Evolutionary conservation across 2,329 filamentous ascomycete genomes (phyloP), one percentile per base, ranked within the genome.

Genomic region (Zymoseptoria tritici): DNA sequence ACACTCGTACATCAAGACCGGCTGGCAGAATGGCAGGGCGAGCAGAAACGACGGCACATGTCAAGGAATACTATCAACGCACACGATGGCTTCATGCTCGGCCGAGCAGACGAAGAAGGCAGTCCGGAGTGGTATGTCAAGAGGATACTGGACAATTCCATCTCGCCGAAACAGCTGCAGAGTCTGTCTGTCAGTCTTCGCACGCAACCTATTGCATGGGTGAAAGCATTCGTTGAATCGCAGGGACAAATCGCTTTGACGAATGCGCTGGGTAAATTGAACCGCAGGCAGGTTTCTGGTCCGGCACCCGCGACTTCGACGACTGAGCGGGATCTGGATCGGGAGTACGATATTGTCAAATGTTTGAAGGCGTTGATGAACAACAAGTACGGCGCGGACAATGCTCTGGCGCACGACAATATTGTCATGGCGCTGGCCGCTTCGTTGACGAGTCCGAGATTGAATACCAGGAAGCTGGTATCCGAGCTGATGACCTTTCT

Each of bases 71-170:
- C 88, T 5, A 76, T 78, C 24, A 86, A 86, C 64, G 85, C 86
- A 66, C 80, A 81, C 57, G 83, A 87, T 59, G 84, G 76, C 9
- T 83, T 73, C 74, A 46, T 93, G 60, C 83, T 91, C 49, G 84
- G 86, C 50, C 86, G 90, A 67, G 90, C 90, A 7, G 92, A 97
- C 72, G 93, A 97, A 73, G 94, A 97, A 75, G 93, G 92, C 52
- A 95, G 90, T 55, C 94, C 94, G 2, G 93, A 97, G 76, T 99
- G 93, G 93, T 99, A 96, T 74, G 93, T 99, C 57, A 89, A 91
- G 72, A 93, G 90, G 73, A 90, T 97, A 61, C 91, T 97, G 89
- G 93, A 97, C 74, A 95, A 97, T 75, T 90, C 85, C 63, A 90
- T 97, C 66, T 91, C 92, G 57, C 84, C 88, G 65, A 97, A 97